Evolutionary conservation across 768 basidiomycete species (phyloP).

Genomic region (Agaricus sinodeliciosus): DNA sequence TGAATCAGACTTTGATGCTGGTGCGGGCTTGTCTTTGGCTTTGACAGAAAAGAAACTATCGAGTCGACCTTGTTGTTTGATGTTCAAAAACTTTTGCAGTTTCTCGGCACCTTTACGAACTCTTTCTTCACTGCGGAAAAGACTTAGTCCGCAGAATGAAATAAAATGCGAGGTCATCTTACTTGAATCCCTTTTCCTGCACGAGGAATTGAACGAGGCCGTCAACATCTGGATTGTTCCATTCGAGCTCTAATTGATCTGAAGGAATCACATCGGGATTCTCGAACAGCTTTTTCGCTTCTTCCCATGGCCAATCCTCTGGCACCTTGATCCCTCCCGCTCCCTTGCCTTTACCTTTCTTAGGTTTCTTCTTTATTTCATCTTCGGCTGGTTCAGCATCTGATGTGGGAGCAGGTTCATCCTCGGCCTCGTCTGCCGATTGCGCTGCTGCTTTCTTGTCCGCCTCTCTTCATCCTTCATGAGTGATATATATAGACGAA

Average conservation of each 20-base stretch:
- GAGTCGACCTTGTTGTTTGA: constrained; percentile 93
- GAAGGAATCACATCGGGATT: constrained; percentile 88
- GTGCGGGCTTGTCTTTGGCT: constrained; percentile 39
- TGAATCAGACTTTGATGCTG: constrained; percentile 18
- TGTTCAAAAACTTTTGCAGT: constrained; percentile 75
- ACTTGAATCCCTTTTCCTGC: constrained; percentile 97
- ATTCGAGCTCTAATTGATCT: constrained; percentile 88
- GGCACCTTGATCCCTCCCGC: constrained; percentile 79
- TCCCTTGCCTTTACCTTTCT: constrained; percentile 54
- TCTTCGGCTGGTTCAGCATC: constrained; percentile 16
- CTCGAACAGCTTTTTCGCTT: constrained; percentile 86
- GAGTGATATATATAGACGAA: not conserved
- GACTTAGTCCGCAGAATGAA: constrained; percentile 6
- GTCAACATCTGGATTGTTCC: constrained; percentile 89
- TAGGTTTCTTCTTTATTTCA: constrained; percentile 30
- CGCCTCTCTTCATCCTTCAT: constrained; percentile 28
- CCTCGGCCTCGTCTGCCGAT: constrained; percentile 23
- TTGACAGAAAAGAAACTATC: constrained; percentile 92
- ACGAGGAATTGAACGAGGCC: constrained; percentile 93
- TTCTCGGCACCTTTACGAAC: constrained; percentile 95
- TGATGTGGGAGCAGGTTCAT: constrained; percentile 11
- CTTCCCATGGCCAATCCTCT: constrained; percentile 96
- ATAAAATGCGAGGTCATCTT: constrained; percentile 19
- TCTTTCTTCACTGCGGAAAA: constrained; percentile 77
- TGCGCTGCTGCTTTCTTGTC: constrained; percentile 32